Base-by-base conservation (phyloP, 805 yeast genomes). In the Ascoidea asiatica region DNA sequence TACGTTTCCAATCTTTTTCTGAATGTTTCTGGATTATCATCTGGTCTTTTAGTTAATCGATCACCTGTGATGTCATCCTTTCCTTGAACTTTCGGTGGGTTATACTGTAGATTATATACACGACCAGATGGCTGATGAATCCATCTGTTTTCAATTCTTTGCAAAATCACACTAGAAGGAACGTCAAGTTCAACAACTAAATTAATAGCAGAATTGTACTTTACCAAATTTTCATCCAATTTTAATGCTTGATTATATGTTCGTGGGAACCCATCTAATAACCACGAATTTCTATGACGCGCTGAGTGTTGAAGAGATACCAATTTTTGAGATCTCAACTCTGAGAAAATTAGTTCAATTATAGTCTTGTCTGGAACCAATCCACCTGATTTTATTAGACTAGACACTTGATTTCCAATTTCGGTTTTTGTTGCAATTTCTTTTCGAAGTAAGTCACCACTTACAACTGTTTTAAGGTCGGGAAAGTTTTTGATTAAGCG, bases 261-360 rank as follows among this genome's bases (percentile, higher is more conserved):
- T 49, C 97, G 68, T 4, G 97, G 97, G 55, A 88, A 90, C 39
- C 97, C 97, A 59, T 89, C 97, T 42, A 90, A 65, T 23, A 89
- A 65, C 85, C 95, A 89, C 5, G 77, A 63, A 1, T 77, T 51
- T 1, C 61, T 44, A 0, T 61, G 40, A n/a, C n/a, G n/a, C n/a
- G n/a, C n/a, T n/a, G n/a, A n/a, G n/a, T n/a, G n/a, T n/a, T n/a
- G n/a, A n/a, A n/a, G n/a, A 36, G 64, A 60, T 18, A 78, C 64
- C 70, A 80, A 74, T 6, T 60, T 53, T 5, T 60, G 54, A 5
- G 49, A 44, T 5, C 51, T 43, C 45, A 87, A 59, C 43, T 82
- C 80, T 13, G 57, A 48, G 1, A 69, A 65, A 1, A 87, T 73
- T 23, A 87, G 56, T 2, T 60, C 62, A 2, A 79, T 78, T 73